Base-by-base conservation (phyloP, 2,329 filamentous ascomycete species). In the Colletotrichum tofieldiae region DNA sequence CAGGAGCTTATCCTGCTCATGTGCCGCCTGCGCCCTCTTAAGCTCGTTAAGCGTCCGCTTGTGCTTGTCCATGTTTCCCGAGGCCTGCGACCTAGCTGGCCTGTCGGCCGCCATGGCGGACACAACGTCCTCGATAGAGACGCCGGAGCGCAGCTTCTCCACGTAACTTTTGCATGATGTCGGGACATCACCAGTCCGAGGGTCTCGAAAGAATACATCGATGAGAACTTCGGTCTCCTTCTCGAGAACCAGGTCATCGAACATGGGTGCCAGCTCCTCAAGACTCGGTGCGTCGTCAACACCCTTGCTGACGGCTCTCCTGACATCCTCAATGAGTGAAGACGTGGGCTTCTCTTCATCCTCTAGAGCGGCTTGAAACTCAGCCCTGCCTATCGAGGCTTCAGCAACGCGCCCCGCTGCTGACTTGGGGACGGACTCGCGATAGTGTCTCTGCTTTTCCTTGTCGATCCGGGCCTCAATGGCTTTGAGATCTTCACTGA, bases 391-490 rank as follows among this genome's bases (percentile, higher is more conserved):
- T 58, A 75, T 74, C n/a, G 56, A 49, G n/a, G 51, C 32, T 52
- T 72, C 73, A 23, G 72, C 62, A 45, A 62, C 52, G 29, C 55
- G 58, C 7, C 68, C 67, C 29, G 63, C 65, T 12, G 59, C 47
- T n/a, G 73, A 66, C 20, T 54, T 68, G 75, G 79, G 66, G 77
- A 75, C 61, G 29, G 73, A 29, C n/a, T 67, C 85, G 66, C 85
- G 83, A 69, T 89, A 88, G 87, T 88, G 90, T 14, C 83, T 83
- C 72, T 84, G 83, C 76, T 88, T 88, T 77, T 89, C 87, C 37
- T 83, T 83, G 12, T 82, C 80, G 75, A 90, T 85, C 71, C 84
- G 84, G 29, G 83, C 81, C 74, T 90, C 87, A 51, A 90, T 84
- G 23, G 77, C 79, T 52, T 82, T 79, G 16, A 89, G 78, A 63